A percentile compares a stretch with the other conserved stretches of the same genome.
Evolutionary conservation across 208 protist species (phyloP).

Genomic region (Wallacemonas rigidus): DNA sequence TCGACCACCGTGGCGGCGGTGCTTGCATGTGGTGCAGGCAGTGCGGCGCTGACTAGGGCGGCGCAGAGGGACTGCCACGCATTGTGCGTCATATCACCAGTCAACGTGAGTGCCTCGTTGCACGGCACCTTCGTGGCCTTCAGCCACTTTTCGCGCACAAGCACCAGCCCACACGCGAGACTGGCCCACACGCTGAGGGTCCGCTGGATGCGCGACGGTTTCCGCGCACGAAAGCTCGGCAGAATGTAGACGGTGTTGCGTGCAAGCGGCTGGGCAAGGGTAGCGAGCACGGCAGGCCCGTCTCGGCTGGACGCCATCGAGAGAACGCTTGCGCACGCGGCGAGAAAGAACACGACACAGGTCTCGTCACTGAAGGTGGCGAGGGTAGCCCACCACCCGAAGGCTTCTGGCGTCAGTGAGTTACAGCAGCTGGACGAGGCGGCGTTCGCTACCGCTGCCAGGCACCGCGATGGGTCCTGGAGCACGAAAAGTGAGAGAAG

Average conservation of each 20-base stretch:
- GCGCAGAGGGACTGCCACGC: background rate
- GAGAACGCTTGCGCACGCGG: background rate
- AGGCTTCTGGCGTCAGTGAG: constrained; percentile 2
- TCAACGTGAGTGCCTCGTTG: constrained; percentile 22
- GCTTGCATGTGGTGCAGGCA: background rate
- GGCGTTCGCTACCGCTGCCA: background rate
- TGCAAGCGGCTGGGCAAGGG: background rate
- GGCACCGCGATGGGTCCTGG: constrained; percentile 2
- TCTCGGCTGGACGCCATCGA: background rate
- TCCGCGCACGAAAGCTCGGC: background rate
- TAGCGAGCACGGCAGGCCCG: background rate
- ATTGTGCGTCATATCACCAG: background rate
- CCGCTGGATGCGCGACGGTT: background rate
- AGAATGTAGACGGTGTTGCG: constrained; percentile 6
- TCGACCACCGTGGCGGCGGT: background rate
- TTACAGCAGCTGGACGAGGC: background rate
- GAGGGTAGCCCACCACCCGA: constrained; percentile 40
- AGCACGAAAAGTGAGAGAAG: constrained; percentile 10
- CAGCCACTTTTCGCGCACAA: constrained; percentile 16
- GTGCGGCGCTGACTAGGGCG: background rate
- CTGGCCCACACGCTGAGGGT: constrained; percentile 1
- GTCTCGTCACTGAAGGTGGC: constrained; percentile 30
- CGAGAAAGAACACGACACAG: constrained; percentile 8
- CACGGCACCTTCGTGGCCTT: constrained; percentile 15
- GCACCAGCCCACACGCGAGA: constrained; percentile 19